Evolutionary conservation across 2,329 filamentous ascomycete genomes (phyloP), one percentile per base, ranked within the genome.

Genomic region (Penicillium sclerotigenum): DNA sequence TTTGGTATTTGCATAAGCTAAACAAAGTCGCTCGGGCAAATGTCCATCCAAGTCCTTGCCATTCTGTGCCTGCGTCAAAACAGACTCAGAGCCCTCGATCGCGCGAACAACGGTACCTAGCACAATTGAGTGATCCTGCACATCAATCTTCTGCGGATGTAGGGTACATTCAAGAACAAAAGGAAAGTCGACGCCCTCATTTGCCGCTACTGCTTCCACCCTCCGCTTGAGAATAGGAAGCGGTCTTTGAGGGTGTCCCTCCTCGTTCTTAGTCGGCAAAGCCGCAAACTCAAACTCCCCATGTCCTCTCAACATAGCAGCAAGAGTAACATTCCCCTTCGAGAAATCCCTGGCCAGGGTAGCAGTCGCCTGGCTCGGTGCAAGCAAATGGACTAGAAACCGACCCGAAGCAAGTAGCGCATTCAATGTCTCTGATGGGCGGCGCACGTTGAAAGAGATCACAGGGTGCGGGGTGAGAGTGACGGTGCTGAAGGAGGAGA

Each of bases 401-500:
- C 72, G 65, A 4, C 71, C 67, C 0, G 77, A 79, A 20, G 60
- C 59, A 40, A 69, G 63, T 9, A 87, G 80, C 7, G 81, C 81
- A 51, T 79, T 74, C 46, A 83, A 77, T 0, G 83, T 85, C 36
- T 79, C 75, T 1, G 83, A 86, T 2, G 82, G 81, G 2, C 77
- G 63, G 49, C 79, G 80, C 54, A 87, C 76, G 59, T 87, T 87
- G 76, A 87, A 87, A 1, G 82, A 83, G 26, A 87, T 75, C n/a
- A 83, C 75, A 0, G 84, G 82, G 1, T 67, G 60, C 1, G 84
- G 84, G 29, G 75, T 66, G 3, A 87, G 71, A 0, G 82, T 80
- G 14, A 87, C 81, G 4, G 83, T 83, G 58, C 74, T 84, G 69
- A 87, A 81, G 1, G 83, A 86, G 3, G 84, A 87, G 31, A 87